Base-by-base conservation (phyloP, 805 yeast species). In the Teunomyces panamensis region DNA sequence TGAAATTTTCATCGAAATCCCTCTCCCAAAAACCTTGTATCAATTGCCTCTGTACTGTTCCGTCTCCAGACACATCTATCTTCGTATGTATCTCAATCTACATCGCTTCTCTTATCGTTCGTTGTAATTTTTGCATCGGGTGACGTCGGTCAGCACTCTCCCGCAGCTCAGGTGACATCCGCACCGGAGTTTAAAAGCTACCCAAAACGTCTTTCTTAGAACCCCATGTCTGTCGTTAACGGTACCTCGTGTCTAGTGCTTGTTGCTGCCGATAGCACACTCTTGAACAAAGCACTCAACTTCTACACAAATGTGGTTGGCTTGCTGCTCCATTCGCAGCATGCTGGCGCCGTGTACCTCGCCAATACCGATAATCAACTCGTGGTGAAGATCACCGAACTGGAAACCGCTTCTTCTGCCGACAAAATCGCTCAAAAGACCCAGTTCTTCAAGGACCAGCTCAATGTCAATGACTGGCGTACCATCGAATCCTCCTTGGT, bases 181-280 rank as follows among this genome's bases (percentile, higher is more conserved):
- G 39, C 39, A 20, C 43, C 14, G 17, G 24, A 13, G 33, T 13
- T 28, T n/a, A 39, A 14, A 39, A 32, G 17, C 39, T 14, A 34
- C n/a, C 26, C 29, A 16, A 16, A 27, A n/a, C 46, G 28, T 32
- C 29, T 17, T 27, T 27, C 16, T 24, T 33, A 43, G 10, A 50
- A 46, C 54, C 24, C 51, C 16, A 54, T 62, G 33, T 65, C 84
- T 13, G 60, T 81, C 44, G 77, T 83, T 48, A 82, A 81, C 58
- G 87, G 85, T 14, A 72, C 80, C 17, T 73, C 86, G 17, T 74
- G 72, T 59, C 71, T 79, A 49, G 67, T 75, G 13, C 65, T 81
- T 36, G 72, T 73, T 52, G 88, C 91, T 9, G 71, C 81, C 13
- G 74, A 75, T 47, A 59, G 63, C 24, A 61, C 60, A 11, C 61